Evolutionary conservation across 2,329 filamentous ascomycete genomes (phyloP).

Genomic region (Curvularia eragrostidis): DNA sequence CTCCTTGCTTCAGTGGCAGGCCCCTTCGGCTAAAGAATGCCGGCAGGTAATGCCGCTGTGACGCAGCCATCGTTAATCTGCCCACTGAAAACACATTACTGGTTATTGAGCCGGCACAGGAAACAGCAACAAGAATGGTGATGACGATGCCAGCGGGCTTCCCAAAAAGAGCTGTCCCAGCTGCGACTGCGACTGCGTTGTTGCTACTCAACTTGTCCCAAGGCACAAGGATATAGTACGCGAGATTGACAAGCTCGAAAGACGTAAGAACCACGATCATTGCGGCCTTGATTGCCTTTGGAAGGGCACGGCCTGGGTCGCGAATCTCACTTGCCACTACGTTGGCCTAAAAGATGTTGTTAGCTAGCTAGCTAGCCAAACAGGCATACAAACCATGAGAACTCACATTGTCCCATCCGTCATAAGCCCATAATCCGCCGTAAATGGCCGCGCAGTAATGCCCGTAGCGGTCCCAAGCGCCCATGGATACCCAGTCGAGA

Average conservation of each 20-base stretch:
- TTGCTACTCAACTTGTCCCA: slow-evolving; percentile 65
- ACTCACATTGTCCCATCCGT: slow-evolving; percentile 69
- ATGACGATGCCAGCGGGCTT: slow-evolving; percentile 60
- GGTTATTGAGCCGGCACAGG: slow-evolving; percentile 67
- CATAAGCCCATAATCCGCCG: slow-evolving; percentile 69
- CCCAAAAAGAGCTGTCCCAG: slow-evolving; percentile 60
- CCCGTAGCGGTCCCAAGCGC: slow-evolving; percentile 65
- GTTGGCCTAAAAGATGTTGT: slow-evolving; percentile 38
- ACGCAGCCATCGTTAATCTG: slow-evolving; percentile 66
- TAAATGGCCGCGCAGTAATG: slow-evolving; percentile 68
- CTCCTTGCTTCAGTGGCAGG: slow-evolving; percentile 22
- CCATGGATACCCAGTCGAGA: slow-evolving; percentile 50
- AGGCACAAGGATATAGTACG: slow-evolving; percentile 68
- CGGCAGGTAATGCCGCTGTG: slow-evolving; percentile 46
- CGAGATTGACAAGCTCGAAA: slow-evolving; percentile 66
- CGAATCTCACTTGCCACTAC: slow-evolving; percentile 49
- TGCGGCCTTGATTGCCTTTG: slow-evolving; percentile 67
- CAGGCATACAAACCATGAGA: neutral
- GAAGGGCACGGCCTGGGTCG: slow-evolving; percentile 54
- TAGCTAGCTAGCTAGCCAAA: neutral
- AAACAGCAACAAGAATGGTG: slow-evolving; percentile 64
- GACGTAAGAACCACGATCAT: slow-evolving; percentile 66
- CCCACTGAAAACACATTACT: slow-evolving; percentile 69
- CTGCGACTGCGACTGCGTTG: slow-evolving; percentile 67
- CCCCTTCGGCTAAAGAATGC: slow-evolving; percentile 41